phyloP scores from a whole-genome alignment of 208 protist species.

The Leishmania martiniquensis region DNA sequence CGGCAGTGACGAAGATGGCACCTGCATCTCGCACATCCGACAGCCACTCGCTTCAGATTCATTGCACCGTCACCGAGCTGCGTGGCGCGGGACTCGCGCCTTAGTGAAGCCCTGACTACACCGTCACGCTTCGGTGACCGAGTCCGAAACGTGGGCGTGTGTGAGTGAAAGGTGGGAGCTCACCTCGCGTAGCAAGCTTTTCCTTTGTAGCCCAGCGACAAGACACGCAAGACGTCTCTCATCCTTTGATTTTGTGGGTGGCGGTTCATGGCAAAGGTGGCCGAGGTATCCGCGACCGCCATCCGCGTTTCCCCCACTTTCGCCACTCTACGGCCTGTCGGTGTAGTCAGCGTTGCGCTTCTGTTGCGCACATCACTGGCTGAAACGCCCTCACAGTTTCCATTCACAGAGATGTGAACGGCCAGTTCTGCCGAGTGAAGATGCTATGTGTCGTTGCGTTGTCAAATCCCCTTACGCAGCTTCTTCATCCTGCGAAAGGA shows the following conservation, averaged over 20 bases:
- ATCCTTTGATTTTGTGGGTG: slow-evolving; percentile 19
- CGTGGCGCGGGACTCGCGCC: slow-evolving; percentile 7
- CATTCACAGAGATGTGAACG: slow-evolving; percentile 9
- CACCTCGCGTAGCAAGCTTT: slow-evolving; percentile 32
- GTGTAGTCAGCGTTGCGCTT: neutral
- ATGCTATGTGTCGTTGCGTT: slow-evolving; percentile 34
- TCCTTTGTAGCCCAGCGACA: slow-evolving; percentile 5
- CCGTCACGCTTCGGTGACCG: slow-evolving; percentile 18
- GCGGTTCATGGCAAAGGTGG: slow-evolving; percentile 47
- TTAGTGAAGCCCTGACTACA: slow-evolving; percentile 14
- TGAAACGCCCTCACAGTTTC: neutral
- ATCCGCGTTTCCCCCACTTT: neutral
- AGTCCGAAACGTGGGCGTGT: slow-evolving; percentile 17
- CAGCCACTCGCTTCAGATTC: slow-evolving; percentile 34
- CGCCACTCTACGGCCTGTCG: neutral
- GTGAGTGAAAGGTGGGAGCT: slow-evolving; percentile 9
- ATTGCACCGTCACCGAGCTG: slow-evolving; percentile 4
- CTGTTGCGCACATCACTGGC: slow-evolving; percentile 14
- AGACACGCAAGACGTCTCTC: slow-evolving; percentile 32
- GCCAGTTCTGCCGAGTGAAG: slow-evolving; percentile 18
- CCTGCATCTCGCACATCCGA: slow-evolving; percentile 35
- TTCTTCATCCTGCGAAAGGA: slow-evolving; percentile 35
- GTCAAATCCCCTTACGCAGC: slow-evolving; percentile 28
- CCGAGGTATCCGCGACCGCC: slow-evolving; percentile 39
- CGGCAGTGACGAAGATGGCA: slow-evolving; percentile 90